These are phyloP conservation scores for Pythium aquatile DNA, from an alignment of 352 stramenopile species.

Conservation along the genomic window DNA sequence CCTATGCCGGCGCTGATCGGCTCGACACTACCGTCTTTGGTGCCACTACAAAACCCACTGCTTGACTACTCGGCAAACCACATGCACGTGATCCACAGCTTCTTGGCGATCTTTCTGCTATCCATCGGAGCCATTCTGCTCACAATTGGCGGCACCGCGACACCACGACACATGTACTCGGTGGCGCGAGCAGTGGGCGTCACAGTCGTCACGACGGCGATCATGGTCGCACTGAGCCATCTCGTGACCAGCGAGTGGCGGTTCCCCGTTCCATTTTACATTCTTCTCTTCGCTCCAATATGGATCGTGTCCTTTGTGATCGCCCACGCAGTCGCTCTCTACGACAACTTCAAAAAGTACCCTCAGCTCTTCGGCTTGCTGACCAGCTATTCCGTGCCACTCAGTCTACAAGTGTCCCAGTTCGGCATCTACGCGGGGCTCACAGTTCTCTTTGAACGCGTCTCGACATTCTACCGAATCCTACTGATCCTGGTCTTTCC, in stretches of 20 bases:
- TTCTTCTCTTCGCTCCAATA: neutral
- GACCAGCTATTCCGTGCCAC: neutral
- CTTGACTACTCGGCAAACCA: neutral
- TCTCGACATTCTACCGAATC: conserved; percentile 6
- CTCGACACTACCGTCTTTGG: neutral
- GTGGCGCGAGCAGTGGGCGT: neutral
- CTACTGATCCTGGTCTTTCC: conserved; percentile 18
- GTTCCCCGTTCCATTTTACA: conserved; percentile 15
- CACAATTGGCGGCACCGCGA: neutral
- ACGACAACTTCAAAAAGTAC: neutral
- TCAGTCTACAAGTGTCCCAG: conserved; percentile 10
- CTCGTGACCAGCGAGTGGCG: neutral
- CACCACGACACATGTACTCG: conserved; percentile 6
- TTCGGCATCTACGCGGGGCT: conserved; percentile 13
- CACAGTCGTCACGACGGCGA: neutral
- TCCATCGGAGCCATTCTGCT: conserved; percentile 4
- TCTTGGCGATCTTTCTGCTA: neutral
- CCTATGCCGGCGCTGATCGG: neutral
- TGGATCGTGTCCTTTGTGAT: neutral
- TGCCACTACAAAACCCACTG: conserved; percentile 3
- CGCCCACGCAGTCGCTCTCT: conserved; percentile 1
- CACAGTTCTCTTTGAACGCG: conserved; percentile 17
- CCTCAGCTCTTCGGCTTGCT: neutral
- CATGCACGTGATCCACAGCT: neutral
- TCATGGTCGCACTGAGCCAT: neutral